Conservation (phyloP, 495 filamentous ascomycete genomes). For the Daldinia grandis region DNA sequence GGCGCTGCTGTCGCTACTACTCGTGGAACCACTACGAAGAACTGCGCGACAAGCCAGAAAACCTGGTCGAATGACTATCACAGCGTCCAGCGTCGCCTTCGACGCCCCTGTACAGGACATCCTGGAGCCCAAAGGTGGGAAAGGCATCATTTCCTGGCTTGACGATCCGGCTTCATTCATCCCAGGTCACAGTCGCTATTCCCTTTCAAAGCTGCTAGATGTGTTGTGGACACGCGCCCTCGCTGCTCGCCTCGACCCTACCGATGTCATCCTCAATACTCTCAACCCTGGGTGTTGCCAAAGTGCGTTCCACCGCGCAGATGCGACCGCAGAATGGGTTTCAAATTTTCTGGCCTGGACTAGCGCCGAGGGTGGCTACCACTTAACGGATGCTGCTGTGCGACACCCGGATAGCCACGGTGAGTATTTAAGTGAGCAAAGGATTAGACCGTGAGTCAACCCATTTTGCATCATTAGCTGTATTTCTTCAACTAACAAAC, state of each 20-base stretch:
- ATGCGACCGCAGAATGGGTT: constrained; percentile 37
- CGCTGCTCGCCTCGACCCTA: constrained; percentile 44
- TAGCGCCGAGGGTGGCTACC: constrained; percentile 23
- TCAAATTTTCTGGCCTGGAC: constrained; percentile 27
- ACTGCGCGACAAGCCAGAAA: constrained; percentile 35
- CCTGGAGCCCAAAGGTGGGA: constrained; percentile 44
- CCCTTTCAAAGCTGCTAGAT: constrained; percentile 60
- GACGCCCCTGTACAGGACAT: constrained; percentile 41
- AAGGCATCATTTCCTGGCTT: constrained; percentile 53
- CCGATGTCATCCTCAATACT: constrained; percentile 60
- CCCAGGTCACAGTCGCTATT: constrained; percentile 53
- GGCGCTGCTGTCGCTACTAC: constrained; percentile 29
- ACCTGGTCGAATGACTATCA: constrained; percentile 53
- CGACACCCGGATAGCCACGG: constrained; percentile 40
- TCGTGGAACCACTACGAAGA: constrained; percentile 47
- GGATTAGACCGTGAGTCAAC: constrained; percentile 34
- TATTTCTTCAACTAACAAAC: constrained; percentile 2
- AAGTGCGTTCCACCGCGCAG: constrained; percentile 52
- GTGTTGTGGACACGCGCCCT: constrained; percentile 59
- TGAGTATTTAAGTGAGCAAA: constrained; percentile 39
- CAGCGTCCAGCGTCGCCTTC: constrained; percentile 50
- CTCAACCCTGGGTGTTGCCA: constrained; percentile 61
- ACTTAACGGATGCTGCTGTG: constrained; percentile 36
- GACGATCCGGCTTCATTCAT: constrained; percentile 49
- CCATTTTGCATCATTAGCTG: neutral